Evolutionary conservation across 1,284 basidiomycete genomes (phyloP).

Genomic region (Malassezia equina): DNA sequence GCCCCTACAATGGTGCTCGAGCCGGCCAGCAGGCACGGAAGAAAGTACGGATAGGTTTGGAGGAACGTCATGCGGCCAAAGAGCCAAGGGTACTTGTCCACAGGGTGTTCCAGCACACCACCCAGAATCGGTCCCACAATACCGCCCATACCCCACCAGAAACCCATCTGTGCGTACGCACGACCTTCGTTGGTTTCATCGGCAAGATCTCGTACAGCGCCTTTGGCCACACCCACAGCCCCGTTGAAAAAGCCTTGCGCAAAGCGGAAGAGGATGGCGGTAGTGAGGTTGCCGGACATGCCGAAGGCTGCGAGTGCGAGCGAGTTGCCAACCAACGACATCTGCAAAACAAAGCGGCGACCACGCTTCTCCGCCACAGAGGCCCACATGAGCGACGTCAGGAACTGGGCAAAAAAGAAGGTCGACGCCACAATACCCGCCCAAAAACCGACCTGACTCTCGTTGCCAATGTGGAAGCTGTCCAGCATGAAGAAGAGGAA

Average conservation of each 20-base stretch:
- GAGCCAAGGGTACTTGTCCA: constrained; percentile 67
- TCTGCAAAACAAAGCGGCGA: constrained; percentile 68
- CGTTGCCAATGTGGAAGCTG: constrained; percentile 40
- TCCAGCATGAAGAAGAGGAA: constrained; percentile 47
- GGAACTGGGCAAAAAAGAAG: constrained; percentile 52
- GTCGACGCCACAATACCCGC: constrained; percentile 46
- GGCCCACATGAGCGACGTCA: constrained; percentile 85
- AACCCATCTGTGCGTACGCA: constrained; percentile 85
- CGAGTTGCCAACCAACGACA: constrained; percentile 73
- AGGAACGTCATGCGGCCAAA: constrained; percentile 60
- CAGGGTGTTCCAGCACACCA: constrained; percentile 58
- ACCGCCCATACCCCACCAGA: constrained; percentile 93
- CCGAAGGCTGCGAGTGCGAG: constrained; percentile 72
- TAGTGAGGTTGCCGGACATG: constrained; percentile 55
- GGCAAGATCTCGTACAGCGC: constrained; percentile 76
- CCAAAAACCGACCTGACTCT: constrained; percentile 44
- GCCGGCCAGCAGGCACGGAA: constrained; percentile 65
- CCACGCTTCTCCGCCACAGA: constrained; percentile 86
- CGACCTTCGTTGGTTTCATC: constrained; percentile 81
- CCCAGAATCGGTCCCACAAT: constrained; percentile 60
- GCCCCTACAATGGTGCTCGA: constrained; percentile 57
- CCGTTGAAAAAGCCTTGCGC: constrained; percentile 92
- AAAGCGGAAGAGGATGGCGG: constrained; percentile 78
- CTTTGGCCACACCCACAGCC: constrained; percentile 74
- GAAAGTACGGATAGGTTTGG: constrained; percentile 73